phyloP scores from a whole-genome alignment of 768 basidiomycete genomes.

The Rhodotorula kratochvilovae region DNA sequence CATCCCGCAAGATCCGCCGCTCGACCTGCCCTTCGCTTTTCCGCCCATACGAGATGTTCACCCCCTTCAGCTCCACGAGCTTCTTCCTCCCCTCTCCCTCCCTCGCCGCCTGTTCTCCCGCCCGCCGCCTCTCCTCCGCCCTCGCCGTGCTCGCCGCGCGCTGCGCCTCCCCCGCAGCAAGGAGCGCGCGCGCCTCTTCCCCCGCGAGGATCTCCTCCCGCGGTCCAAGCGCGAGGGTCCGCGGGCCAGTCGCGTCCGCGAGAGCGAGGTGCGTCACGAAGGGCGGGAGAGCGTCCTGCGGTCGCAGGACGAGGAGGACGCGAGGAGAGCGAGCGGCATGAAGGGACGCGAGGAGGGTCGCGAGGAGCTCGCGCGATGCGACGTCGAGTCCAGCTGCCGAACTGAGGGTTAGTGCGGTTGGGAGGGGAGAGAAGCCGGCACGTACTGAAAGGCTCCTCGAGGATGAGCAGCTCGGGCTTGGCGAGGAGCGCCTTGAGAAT shows the following conservation, averaged over 20 bases:
- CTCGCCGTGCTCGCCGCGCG: not conserved
- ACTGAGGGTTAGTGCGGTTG: too few species aligned
- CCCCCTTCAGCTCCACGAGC: conserved; percentile 53
- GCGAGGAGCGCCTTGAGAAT: conserved; percentile 70
- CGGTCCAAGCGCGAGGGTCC: conserved; percentile 5
- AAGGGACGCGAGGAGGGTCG: conserved; percentile 57
- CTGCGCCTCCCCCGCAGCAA: conserved; percentile 7
- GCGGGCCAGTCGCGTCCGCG: not conserved
- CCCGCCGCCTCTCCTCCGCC: not conserved
- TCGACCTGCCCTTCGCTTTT: conserved; percentile 48
- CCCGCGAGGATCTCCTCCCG: conserved; percentile 11
- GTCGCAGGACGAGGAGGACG: conserved; percentile 62
- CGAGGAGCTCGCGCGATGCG: conserved; percentile 57
- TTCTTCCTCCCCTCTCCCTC: conserved; percentile 2
- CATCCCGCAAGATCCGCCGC: conserved; percentile 54
- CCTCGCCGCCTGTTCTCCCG: not conserved
- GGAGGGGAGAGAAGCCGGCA: not conserved
- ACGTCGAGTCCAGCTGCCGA: conserved; percentile 71
- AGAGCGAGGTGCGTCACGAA: conserved; percentile 66
- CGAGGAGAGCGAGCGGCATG: conserved; percentile 56
- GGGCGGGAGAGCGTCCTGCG: conserved; percentile 66
- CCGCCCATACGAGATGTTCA: conserved; percentile 62
- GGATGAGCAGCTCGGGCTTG: conserved; percentile 66
- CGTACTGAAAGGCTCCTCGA: conserved; percentile 90
- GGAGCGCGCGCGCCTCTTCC: not conserved